Base-by-base conservation (phyloP, 345 rosid species). In the Lepidium aucheri region DNA sequence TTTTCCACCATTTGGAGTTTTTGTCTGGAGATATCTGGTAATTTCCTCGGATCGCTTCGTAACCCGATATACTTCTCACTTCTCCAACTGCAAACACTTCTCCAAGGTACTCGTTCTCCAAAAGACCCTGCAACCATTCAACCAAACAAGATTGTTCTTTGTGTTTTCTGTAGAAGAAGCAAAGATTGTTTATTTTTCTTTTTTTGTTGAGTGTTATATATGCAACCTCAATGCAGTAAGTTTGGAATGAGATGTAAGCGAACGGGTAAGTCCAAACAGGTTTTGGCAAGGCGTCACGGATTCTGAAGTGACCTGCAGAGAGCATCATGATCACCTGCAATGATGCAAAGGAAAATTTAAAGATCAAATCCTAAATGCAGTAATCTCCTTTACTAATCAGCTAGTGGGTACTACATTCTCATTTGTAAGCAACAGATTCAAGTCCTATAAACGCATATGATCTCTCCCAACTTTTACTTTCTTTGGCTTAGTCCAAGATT, bases 261-360 rank as follows among this genome's bases (percentile, higher is more conserved):
- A 95, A 53, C n/a, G 99, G 99, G 79, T 87, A 95, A 24, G 65
- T 87, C 99, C 99, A 95, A 18, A 95, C 56, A 0, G 95, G 91
- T 54, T 82, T 66, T 2, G 99, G 97, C 79, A 95, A 64, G 24
- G 87, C 95, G 76, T 65, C 86, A 42, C 89, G 89, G 74, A 88
- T 82, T 79, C 97, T 82, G 74, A 90, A 87, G 77, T 88, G 93
- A 33, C 97, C 99, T 13, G 99, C 97, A 7, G 97, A 69, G 52
- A 95, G 97, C 94, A 95, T 91, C 99, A 95, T 95, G 56, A 87
- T 68, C 63, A 87, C 91, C 97, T 94, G 89, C 75, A 81, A 63
- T 53, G 32, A 51, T 73, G 5, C 56, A 74, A 39, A 26, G 1
- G 22, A 58, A 65, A 20, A 26, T 61, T 20, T 11, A 47, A 50